A percentile compares a stretch with the other conserved stretches of the same genome.
Conservation (phyloP, 345 rosid genomes). For the Camelina hispida region DNA sequence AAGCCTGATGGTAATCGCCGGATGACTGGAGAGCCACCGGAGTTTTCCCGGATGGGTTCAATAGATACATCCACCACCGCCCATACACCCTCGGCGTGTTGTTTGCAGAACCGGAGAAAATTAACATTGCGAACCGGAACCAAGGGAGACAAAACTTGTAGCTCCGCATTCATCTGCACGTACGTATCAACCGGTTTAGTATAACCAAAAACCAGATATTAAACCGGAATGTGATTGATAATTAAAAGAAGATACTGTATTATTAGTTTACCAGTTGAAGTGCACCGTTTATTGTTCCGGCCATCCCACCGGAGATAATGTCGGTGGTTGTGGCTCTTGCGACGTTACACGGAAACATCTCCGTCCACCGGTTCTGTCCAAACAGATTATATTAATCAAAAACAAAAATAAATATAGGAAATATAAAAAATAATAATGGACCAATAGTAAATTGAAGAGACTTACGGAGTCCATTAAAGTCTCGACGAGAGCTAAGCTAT, state of each 20-base stretch:
- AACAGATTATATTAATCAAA: no score
- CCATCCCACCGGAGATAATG: conserved; percentile 55
- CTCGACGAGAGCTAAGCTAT: conserved; percentile 66
- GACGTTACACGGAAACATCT: conserved; percentile 68
- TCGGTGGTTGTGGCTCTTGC: conserved; percentile 58
- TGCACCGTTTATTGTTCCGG: conserved; percentile 63
- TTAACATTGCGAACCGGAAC: conserved; percentile 65
- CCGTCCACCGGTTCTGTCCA: conserved; percentile 66
- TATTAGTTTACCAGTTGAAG: conserved; percentile 60
- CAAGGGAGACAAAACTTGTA: conserved; percentile 73
- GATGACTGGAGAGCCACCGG: conserved; percentile 51
- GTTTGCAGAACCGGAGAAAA: conserved; percentile 77
- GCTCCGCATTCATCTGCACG: conserved; percentile 69
- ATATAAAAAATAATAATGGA: not conserved
- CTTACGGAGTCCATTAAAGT: conserved; percentile 76
- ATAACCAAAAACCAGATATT: not conserved
- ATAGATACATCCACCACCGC: conserved; percentile 80
- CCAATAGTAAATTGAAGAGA: not conserved
- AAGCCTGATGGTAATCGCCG: conserved; percentile 97
- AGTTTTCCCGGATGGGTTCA: conserved; percentile 49
- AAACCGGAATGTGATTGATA: conserved; percentile 13
- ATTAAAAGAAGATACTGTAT: not conserved
- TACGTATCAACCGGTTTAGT: conserved; percentile 7
- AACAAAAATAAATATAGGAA: no score
- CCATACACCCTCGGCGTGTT: conserved; percentile 73